These are phyloP conservation scores for Acmispon strigosus DNA, from an alignment of 306 rosid genomes.

Conservation along the genomic window DNA sequence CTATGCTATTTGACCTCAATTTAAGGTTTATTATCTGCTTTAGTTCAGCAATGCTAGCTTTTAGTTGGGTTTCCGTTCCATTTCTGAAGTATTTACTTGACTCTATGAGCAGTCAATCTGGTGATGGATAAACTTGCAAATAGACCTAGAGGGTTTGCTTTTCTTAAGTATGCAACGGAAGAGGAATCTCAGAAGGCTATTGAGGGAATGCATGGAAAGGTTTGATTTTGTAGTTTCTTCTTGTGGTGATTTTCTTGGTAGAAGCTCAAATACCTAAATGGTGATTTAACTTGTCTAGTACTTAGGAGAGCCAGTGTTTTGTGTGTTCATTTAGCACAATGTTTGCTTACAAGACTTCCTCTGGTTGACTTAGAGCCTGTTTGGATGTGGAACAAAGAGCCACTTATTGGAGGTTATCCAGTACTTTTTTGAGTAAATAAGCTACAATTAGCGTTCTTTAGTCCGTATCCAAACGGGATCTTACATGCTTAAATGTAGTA, in stretches of 20 bases:
- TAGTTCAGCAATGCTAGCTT: background rate
- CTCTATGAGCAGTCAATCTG: constrained; percentile 52
- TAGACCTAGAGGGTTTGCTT: constrained; percentile 94
- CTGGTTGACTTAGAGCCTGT: no score
- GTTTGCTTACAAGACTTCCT: background rate
- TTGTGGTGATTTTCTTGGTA: background rate
- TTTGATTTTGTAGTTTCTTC: constrained; percentile 13
- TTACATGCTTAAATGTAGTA: background rate
- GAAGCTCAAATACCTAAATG: background rate
- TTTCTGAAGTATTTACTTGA: background rate
- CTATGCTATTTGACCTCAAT: background rate
- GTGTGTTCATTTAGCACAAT: background rate
- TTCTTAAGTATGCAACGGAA: constrained; percentile 69
- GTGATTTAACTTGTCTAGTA: background rate
- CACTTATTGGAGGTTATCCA: no score
- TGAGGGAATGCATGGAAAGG: constrained; percentile 96
- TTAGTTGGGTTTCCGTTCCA: background rate
- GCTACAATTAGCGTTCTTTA: no score
- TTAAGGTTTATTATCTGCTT: background rate
- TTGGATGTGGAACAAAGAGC: no score
- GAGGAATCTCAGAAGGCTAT: constrained; percentile 82
- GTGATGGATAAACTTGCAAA: constrained; percentile 95
- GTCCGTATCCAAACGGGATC: no score
- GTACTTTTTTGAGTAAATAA: no score
- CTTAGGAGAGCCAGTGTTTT: background rate